A percentile compares a stretch with the other conserved stretches of the same genome.
These are phyloP conservation scores for Agrocybe pediades DNA, from an alignment of 768 basidiomycete genomes.

Conservation along the genomic window DNA sequence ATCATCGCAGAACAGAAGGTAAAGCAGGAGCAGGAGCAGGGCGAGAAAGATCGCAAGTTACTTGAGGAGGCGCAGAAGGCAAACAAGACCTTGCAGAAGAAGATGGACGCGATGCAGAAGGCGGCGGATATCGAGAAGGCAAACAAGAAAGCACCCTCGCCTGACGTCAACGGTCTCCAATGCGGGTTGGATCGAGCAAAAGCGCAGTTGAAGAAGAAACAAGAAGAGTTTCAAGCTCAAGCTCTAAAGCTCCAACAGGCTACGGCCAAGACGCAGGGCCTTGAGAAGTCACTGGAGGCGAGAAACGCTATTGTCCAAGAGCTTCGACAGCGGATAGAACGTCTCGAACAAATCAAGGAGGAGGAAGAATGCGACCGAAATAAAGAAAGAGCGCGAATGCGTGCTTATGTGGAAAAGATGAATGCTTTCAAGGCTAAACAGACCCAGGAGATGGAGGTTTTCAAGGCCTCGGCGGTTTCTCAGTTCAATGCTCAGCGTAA, in stretches of 20 bases:
- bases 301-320: background rate
- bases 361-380: background rate
- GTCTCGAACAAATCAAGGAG: background rate
- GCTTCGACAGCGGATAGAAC: background rate
- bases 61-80: background rate
- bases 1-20: conserved; percentile 3
- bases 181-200: conserved; percentile 5
- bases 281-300: background rate
- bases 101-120: background rate
- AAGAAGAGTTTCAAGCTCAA: conserved; percentile 9
- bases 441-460: background rate
- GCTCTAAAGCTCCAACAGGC: conserved; percentile 4
- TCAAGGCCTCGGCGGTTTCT: background rate
- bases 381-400: background rate
- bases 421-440: background rate
- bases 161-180: conserved; percentile 6
- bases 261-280: background rate
- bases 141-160: background rate
- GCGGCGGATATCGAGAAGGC: background rate
- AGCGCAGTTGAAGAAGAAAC: conserved; percentile 12
- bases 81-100: conserved; percentile 4
- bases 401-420: background rate
- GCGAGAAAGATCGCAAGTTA: background rate
- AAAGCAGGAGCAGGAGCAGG: background rate
- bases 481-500: background rate